Base-by-base conservation (phyloP, 495 filamentous ascomycete species). In the Bryoglossum gracile region DNA sequence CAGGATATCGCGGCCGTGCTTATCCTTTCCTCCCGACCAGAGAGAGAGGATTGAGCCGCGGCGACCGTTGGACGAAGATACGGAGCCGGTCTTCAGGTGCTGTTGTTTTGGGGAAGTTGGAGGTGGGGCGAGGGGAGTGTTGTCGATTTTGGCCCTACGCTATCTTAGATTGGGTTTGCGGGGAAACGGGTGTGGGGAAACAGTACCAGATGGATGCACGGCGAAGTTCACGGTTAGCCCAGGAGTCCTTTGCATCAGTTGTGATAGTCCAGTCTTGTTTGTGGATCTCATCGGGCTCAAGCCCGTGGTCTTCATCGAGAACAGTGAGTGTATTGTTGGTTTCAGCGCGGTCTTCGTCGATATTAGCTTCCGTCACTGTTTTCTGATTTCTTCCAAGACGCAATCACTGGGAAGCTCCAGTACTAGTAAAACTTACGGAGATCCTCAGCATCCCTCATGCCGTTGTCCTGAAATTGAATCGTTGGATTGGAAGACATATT, bases 211-310 rank as follows among this genome's bases (percentile, higher is more conserved):
- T n/a, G n/a, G n/a, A 49, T 1, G 41, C 42, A 17, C 56, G 47
- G 21, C 56, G 37, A 1, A 47, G 38, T 25, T 58, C 51, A 13
- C 44, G 48, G 42, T 46, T 39, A 4, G 56, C 56, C 56, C 56
- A 58, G 33, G 42, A 32, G 9, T 54, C 56, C 19, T 52, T 39
- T 9, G 45, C 42, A 14, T 37, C 33, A 2, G 51, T 58, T 3
- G 48, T 55, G 5, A 24, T 23, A 8, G 47, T 45, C 56, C 56
- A 58, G 30, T 58, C 56, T 43, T 58, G 48, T 26, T 45, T 41
- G 30, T 56, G 53, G 1, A 21, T 22, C 13, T 50, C 52, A 19
- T 32, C 14, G 16, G 23, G 36, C 5, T 37, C 34, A 16, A 37
- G 34, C 5, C 8, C 10, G 4, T 37, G 10, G 38, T 53, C 35